phyloP scores from a whole-genome alignment of 208 protist species.

The Trypanosomatidae sp. region DNA sequence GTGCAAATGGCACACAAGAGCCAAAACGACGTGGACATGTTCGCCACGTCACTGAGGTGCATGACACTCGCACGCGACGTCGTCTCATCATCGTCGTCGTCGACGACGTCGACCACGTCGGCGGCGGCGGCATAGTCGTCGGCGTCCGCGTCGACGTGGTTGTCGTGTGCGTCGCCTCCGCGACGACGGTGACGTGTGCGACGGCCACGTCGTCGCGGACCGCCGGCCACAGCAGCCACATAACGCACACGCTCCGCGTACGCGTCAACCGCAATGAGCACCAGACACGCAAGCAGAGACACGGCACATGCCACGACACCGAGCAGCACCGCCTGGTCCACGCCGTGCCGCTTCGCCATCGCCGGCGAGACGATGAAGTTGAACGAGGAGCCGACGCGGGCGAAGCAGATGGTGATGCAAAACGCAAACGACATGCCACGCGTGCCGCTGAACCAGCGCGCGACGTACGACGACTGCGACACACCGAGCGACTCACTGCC shows the following conservation, averaged over 20 bases:
- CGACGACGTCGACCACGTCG: conserved; percentile 2
- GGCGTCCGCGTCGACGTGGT: no score
- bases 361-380: conserved; percentile 85
- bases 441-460: conserved; percentile 78
- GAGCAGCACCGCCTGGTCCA: conserved; percentile 41
- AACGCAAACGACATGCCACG: conserved; percentile 87
- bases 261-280: conserved; percentile 46
- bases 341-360: conserved; percentile 34
- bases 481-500: conserved; percentile 85
- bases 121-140: no score
- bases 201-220: no score
- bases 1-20: conserved; percentile 70
- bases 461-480: conserved; percentile 82
- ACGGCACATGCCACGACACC: conserved; percentile 49
- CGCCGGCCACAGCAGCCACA: no score
- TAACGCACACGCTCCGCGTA: conserved; percentile 60
- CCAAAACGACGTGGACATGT: conserved; percentile 67
- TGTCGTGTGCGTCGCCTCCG: conserved; percentile 12
- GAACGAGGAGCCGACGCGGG: conserved; percentile 81
- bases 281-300: conserved; percentile 40
- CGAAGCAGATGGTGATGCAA: conserved; percentile 84
- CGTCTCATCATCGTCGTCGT: conserved; percentile 5
- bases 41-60: conserved; percentile 24
- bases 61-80: conserved; percentile 3
- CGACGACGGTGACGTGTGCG: neutral